phyloP scores from a whole-genome alignment of 257 asterid genomes.

The Orobanche coerulescens region DNA sequence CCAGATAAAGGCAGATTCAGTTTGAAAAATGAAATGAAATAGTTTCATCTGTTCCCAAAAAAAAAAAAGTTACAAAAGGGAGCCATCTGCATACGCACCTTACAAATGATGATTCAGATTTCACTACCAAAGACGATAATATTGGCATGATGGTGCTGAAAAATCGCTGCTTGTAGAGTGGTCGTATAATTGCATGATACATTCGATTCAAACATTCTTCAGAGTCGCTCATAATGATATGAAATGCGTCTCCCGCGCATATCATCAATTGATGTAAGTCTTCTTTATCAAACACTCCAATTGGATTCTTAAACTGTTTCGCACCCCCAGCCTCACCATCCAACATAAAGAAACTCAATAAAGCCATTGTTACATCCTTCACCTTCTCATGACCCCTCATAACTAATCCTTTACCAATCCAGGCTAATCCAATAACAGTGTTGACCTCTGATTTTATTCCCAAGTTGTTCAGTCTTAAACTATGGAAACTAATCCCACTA shows the following conservation, averaged over 20 bases:
- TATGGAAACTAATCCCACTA: slow-evolving; percentile 30
- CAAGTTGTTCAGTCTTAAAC: slow-evolving; percentile 32
- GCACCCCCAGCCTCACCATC: slow-evolving; percentile 29
- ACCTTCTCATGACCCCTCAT: slow-evolving; percentile 93
- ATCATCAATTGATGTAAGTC: slow-evolving; percentile 46
- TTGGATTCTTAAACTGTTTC: slow-evolving; percentile 26
- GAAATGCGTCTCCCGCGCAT: slow-evolving; percentile 83
- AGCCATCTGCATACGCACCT: slow-evolving; percentile 37
- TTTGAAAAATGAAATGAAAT: neutral
- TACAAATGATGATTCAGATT: slow-evolving; percentile 38
- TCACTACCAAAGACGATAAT: slow-evolving; percentile 42
- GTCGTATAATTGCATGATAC: slow-evolving; percentile 66
- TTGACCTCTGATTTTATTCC: slow-evolving; percentile 31
- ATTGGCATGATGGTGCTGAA: slow-evolving; percentile 70
- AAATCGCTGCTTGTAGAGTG: slow-evolving; percentile 93
- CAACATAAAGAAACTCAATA: slow-evolving; percentile 48
- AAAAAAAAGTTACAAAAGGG: neutral
- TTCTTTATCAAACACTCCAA: slow-evolving; percentile 32
- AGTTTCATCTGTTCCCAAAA: too few species aligned
- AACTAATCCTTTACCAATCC: slow-evolving; percentile 93
- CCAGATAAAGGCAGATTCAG: neutral
- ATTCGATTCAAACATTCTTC: slow-evolving; percentile 66
- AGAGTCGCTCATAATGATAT: slow-evolving; percentile 75
- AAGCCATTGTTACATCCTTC: slow-evolving; percentile 57
- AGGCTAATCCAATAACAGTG: slow-evolving; percentile 68